A percentile compares a stretch with the other conserved stretches of the same genome.
These are phyloP conservation scores for Scalesia atractyloides DNA, from an alignment of 129 eudicot genomes.

Conservation along the genomic window DNA sequence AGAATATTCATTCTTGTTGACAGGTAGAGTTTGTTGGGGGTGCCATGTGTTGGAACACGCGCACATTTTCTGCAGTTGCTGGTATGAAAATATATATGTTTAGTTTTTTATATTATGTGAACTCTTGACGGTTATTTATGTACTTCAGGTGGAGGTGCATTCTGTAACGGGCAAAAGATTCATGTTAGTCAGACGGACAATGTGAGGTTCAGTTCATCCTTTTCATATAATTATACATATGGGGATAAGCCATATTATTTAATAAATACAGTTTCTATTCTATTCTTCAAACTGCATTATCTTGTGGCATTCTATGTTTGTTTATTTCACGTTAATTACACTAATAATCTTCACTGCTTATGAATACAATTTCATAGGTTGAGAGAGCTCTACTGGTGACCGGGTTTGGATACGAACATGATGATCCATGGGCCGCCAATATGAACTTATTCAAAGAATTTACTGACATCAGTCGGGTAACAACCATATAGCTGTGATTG, in stretches of 20 bases:
- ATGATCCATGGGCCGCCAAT: slow-evolving; percentile 97
- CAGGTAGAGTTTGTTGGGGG: slow-evolving; percentile 99
- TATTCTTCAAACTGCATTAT: not conserved
- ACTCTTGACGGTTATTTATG: slow-evolving; percentile 3
- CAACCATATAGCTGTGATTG: slow-evolving; percentile 2
- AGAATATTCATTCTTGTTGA: slow-evolving; percentile 22
- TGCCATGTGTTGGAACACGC: slow-evolving; percentile 93
- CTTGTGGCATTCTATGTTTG: slow-evolving; percentile 9
- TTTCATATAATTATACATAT: slow-evolving; percentile 4
- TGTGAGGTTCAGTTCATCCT: slow-evolving; percentile 46
- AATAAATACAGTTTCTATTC: not conserved
- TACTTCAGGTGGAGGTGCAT: slow-evolving; percentile 88
- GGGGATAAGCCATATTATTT: not conserved
- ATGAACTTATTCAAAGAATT: slow-evolving; percentile 87
- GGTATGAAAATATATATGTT: slow-evolving; percentile 53
- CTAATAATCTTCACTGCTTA: slow-evolving; percentile 1
- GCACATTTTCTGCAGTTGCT: slow-evolving; percentile 90
- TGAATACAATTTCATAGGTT: slow-evolving; percentile 47
- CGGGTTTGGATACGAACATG: slow-evolving; percentile 98
- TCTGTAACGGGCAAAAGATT: slow-evolving; percentile 81
- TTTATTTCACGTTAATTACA: not conserved
- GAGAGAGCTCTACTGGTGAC: slow-evolving; percentile 91
- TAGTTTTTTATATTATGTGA: slow-evolving; percentile 15
- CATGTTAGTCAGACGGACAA: slow-evolving; percentile 82
- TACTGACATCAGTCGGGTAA: slow-evolving; percentile 95